phyloP scores from a whole-genome alignment of 1,284 basidiomycete genomes.

The Hemileia vastatrix region DNA sequence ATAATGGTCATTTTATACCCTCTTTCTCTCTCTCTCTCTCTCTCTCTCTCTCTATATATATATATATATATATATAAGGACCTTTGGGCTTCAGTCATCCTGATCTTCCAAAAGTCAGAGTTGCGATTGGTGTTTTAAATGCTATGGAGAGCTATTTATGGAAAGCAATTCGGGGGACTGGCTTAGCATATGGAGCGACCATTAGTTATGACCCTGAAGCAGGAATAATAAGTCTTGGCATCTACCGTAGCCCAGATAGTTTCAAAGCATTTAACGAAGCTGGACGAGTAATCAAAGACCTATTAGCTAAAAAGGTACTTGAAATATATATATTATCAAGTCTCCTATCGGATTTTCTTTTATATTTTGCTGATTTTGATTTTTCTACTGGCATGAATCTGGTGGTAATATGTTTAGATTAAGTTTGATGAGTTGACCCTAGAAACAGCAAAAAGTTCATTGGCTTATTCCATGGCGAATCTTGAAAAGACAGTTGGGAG shows the following conservation, averaged over 20 bases:
- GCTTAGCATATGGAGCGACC: slow-evolving; percentile 84
- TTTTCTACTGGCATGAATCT: not conserved
- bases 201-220: slow-evolving; percentile 69
- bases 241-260: slow-evolving; percentile 67
- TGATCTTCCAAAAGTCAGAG: slow-evolving; percentile 70
- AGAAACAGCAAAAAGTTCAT: slow-evolving; percentile 82
- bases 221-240: slow-evolving; percentile 53
- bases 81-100: slow-evolving; percentile 61
- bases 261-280: slow-evolving; percentile 75
- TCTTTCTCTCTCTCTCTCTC: not conserved
- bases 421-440: slow-evolving; percentile 70
- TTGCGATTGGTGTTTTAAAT: slow-evolving; percentile 81
- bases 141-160: slow-evolving; percentile 92
- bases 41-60: not conserved
- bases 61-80: slow-evolving; percentile 1
- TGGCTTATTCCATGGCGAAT: slow-evolving; percentile 73
- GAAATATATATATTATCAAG: not conserved
- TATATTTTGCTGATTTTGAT: not conserved
- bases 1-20: not conserved
- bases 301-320: slow-evolving; percentile 35
- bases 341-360: not conserved
- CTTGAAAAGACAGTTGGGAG: slow-evolving; percentile 70
- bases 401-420: slow-evolving; percentile 51
- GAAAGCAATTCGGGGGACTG: slow-evolving; percentile 71
- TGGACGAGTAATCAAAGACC: slow-evolving; percentile 46